Evolutionary conservation across 163 green algal species (phyloP).

Genomic region (Coccomyxa subellipsoidea): DNA sequence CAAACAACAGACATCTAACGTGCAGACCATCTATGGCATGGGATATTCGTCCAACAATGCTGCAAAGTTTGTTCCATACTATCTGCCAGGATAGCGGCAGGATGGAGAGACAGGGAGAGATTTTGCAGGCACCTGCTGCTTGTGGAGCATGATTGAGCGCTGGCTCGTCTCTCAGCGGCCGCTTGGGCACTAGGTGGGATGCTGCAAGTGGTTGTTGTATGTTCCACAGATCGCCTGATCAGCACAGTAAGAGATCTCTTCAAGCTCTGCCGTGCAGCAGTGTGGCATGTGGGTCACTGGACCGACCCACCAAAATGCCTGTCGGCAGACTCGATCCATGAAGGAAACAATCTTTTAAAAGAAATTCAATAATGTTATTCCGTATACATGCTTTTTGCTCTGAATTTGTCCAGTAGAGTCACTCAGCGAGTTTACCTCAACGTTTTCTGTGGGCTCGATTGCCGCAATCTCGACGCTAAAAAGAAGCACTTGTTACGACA

Average conservation of each 20-base stretch:
- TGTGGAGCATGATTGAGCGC: conserved; percentile 1
- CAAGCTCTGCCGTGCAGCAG: not conserved
- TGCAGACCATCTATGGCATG: too few relatives aligned
- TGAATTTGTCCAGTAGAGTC: not conserved
- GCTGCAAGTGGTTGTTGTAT: not conserved
- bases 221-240: not conserved
- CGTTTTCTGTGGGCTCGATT: not conserved
- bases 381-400: too few relatives aligned
- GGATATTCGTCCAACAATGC: too few relatives aligned
- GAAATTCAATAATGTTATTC: too few relatives aligned
- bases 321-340: too few relatives aligned
- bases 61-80: too few relatives aligned
- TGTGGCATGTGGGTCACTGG: not conserved
- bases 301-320: too few relatives aligned
- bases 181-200: not conserved
- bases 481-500: not conserved
- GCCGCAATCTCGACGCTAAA: not conserved
- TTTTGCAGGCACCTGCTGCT: not conserved
- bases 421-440: not conserved
- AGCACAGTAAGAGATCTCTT: too few relatives aligned
- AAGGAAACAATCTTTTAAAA: too few relatives aligned
- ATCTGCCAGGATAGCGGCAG: too few relatives aligned
- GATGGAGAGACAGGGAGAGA: too few relatives aligned
- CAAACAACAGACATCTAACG: too few relatives aligned
- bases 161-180: not conserved